phyloP scores from a whole-genome alignment of 768 basidiomycete species.

The Cystoderma amianthinum region DNA sequence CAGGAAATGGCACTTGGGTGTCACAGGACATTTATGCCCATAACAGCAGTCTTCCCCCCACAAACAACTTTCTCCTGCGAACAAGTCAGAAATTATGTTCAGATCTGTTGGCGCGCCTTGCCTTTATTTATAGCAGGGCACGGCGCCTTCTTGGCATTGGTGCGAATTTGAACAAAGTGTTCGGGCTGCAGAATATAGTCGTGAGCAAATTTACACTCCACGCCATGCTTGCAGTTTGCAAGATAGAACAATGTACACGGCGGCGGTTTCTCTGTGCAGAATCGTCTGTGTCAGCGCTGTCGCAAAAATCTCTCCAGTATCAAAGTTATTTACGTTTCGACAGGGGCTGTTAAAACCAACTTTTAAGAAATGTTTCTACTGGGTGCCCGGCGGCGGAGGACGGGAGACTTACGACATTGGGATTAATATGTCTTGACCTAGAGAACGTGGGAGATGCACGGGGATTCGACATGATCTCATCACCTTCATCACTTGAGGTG shows the following conservation, averaged over 20 bases:
- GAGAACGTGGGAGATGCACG: constrained; percentile 23
- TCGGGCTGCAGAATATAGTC: constrained; percentile 52
- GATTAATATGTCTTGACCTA: constrained; percentile 39
- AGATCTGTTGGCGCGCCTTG: background rate
- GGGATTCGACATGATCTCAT: constrained; percentile 21
- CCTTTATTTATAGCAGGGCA: constrained; percentile 57
- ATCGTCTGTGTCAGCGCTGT: constrained; percentile 8
- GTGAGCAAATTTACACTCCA: constrained; percentile 54
- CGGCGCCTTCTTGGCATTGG: constrained; percentile 55
- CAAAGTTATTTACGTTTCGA: constrained; percentile 47
- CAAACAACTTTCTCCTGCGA: constrained; percentile 43
- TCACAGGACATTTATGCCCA: constrained; percentile 42
- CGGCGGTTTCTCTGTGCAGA: constrained; percentile 53
- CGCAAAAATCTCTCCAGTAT: background rate
- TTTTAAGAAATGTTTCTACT: no score
- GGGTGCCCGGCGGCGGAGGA: background rate
- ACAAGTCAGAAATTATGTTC: background rate
- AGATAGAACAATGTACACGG: constrained; percentile 66
- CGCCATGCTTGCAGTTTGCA: constrained; percentile 51
- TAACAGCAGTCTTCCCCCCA: constrained; percentile 58
- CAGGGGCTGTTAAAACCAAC: constrained; percentile 44
- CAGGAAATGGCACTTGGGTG: constrained; percentile 35
- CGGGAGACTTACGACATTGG: constrained; percentile 38
- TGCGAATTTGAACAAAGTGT: constrained; percentile 44
- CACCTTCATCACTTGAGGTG: constrained; percentile 37